Evolutionary conservation across 2,329 filamentous ascomycete species (phyloP), one percentile per base, ranked within the genome.

Genomic region (Xylariales sp.): DNA sequence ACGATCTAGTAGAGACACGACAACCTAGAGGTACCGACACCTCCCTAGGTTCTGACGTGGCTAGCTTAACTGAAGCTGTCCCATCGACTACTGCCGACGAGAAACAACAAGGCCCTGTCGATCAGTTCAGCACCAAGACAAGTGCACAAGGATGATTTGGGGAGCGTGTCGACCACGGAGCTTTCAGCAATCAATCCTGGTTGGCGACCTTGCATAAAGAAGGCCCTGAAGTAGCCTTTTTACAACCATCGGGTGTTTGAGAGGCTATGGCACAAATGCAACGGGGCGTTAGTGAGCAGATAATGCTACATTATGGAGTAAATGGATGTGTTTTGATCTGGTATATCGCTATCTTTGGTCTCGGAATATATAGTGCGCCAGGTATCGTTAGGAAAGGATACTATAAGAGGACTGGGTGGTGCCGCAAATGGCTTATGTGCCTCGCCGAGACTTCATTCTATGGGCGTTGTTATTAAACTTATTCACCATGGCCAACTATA

Each of bases 1-100:
- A 93, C 76, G 87, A 88, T 73, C 83, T 92, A 74, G 87, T 91
- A 53, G 84, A 77, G 32, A 52, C 64, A 8, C 28, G 60, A 8
- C 46, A 57, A 16, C 28, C 64, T 34, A 12, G 10, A 23, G 23
- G 23, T 39, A 18, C 59, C 16, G 62, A 62, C 9, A 32, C 39
- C 5, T 36, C 49, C 23, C 57, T 39, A 9, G 39, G 30, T 28
- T 52, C 64, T 14, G 58, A 69, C n/a, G 23, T 55, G 52, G 41
- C 58, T 48, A 6, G 36, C 30, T 34, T 32, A 56, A 43, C 23
- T 30, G 53, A 54, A 18, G 45, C 53, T 45, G 18, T 32, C 18
- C 30, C 14, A 46, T 34, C 16, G 9, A 18, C 41, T 45, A 10
- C 32, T 23, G 5, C 52, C 18, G 18, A 43, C 5, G 9, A 62